Base-by-base conservation (phyloP, 768 basidiomycete genomes). In the Calocera viscosa region DNA sequence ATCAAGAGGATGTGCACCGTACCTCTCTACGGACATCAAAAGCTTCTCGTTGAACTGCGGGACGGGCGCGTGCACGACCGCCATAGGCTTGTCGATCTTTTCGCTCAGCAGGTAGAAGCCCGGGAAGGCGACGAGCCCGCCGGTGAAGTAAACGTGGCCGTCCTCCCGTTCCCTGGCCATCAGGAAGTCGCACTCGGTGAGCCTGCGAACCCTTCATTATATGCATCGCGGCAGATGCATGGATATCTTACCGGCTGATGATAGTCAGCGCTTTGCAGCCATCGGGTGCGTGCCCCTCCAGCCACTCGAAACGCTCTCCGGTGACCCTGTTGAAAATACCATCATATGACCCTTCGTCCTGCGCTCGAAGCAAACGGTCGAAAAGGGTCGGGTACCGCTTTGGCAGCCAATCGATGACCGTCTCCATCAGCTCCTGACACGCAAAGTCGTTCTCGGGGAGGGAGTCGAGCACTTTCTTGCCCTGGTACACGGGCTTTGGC, bases 321-420 rank as follows among this genome's bases (percentile, higher is more conserved):
- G 73, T 74, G 1, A 75, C 71, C 43, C 73, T 71, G 70, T 76
- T 78, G 53, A 65, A 69, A 39, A 78, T 75, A 0, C 74, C 73
- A 33, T 68, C 71, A 12, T 32, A 16, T 11, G 26, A 16, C 10
- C 11, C 30, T 10, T 22, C 26, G 5, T 32, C 53, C 19, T 60
- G 14, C 7, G 10, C 5, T 2, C 53, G 53, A 3, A 67, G 65
- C 2, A 76, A 53, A 17, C 47, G 43, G 8, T 73, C 69, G 70
- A 86, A 85, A 32, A 81, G 80, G 8, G 78, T 78, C 11, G 85
- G 84, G 70, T 84, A 85, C n/a, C 84, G 78, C 32, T 76, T 77
- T 49, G 82, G 84, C 43, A 86, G 73, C 69, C 80, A 85, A 68
- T 84, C 82, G 47, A 86, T 76, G 39, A 82, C 80, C 78, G 82